A percentile compares a stretch with the other conserved stretches of the same genome.
Conservation (phyloP, 257 asterid species). For the Ocimum tenuiflorum region DNA sequence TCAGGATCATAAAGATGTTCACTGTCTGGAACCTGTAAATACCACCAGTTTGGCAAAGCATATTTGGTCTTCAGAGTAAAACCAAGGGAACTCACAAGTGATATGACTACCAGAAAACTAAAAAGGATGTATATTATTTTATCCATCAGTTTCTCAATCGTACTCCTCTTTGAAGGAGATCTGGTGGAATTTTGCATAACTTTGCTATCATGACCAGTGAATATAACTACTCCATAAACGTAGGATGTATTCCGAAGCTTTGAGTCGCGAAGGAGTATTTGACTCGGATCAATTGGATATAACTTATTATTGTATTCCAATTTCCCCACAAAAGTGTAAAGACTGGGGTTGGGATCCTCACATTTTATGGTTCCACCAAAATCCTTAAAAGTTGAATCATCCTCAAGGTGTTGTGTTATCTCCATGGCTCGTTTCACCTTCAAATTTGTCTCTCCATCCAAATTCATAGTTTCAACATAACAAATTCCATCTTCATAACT, state of each 20-base stretch:
- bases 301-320: conserved; percentile 56
- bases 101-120: conserved; percentile 60
- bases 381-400: conserved; percentile 59
- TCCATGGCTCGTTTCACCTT: conserved; percentile 81
- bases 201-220: conserved; percentile 88
- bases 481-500: conserved; percentile 92
- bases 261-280: conserved; percentile 88
- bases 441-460: conserved; percentile 94
- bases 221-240: conserved; percentile 79
- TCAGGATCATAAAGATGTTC: conserved; percentile 50
- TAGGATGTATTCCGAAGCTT: conserved; percentile 82
- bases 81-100: conserved; percentile 68
- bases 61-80: conserved; percentile 65
- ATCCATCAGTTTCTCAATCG: conserved; percentile 83
- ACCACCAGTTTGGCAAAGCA: conserved; percentile 82
- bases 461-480: conserved; percentile 92
- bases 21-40: conserved; percentile 55
- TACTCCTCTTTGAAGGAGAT: conserved; percentile 92
- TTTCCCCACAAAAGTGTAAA: conserved; percentile 81
- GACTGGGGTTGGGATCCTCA: conserved; percentile 91
- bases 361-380: conserved; percentile 63
- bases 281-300: conserved; percentile 82
- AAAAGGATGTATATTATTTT: conserved; percentile 83
- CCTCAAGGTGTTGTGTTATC: conserved; percentile 54
- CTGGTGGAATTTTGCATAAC: conserved; percentile 91